phyloP scores from a whole-genome alignment of 129 eudicot species.

The Artemisia tridentata region DNA sequence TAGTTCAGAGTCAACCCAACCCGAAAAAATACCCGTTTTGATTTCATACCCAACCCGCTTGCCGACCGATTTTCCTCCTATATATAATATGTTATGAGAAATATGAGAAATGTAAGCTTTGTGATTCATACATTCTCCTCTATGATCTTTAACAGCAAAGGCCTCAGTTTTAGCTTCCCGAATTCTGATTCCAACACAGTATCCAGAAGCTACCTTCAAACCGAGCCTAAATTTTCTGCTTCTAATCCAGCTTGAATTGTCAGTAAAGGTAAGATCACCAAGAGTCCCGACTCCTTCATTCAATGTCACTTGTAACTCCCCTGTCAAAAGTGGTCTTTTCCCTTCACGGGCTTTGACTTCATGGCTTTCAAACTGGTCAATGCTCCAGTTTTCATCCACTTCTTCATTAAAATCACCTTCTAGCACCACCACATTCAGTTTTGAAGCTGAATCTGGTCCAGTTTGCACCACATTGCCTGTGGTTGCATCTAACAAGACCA shows the following conservation, averaged over 20 bases:
- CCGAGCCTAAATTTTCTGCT: conserved; percentile 61
- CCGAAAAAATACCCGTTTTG: background rate
- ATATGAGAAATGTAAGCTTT: background rate
- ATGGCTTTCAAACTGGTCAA: conserved; percentile 48
- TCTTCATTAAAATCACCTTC: conserved; percentile 58
- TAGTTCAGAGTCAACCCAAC: background rate
- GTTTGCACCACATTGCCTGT: conserved; percentile 49
- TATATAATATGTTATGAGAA: conserved; percentile 1
- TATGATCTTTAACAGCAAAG: conserved; percentile 63
- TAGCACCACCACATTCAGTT: conserved; percentile 49
- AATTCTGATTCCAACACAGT: conserved; percentile 47
- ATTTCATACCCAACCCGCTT: background rate
- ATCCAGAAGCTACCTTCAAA: conserved; percentile 49
- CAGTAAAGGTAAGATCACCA: conserved; percentile 51
- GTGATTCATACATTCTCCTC: conserved; percentile 48
- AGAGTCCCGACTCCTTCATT: conserved; percentile 58
- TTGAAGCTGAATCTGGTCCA: conserved; percentile 47
- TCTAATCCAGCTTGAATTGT: conserved; percentile 58
- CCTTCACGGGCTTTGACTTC: conserved; percentile 63
- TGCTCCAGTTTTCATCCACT: conserved; percentile 38
- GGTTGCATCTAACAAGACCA: conserved; percentile 41
- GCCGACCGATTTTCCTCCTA: no score
- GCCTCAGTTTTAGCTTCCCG: conserved; percentile 59
- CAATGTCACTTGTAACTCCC: conserved; percentile 44
- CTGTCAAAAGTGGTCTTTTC: conserved; percentile 55